Percentiles rank a stretch among this genome's conserved stretches.
Evolutionary conservation across 2,329 filamentous ascomycete genomes (phyloP).

Genomic region (Purpureocillium lavendulum): DNA sequence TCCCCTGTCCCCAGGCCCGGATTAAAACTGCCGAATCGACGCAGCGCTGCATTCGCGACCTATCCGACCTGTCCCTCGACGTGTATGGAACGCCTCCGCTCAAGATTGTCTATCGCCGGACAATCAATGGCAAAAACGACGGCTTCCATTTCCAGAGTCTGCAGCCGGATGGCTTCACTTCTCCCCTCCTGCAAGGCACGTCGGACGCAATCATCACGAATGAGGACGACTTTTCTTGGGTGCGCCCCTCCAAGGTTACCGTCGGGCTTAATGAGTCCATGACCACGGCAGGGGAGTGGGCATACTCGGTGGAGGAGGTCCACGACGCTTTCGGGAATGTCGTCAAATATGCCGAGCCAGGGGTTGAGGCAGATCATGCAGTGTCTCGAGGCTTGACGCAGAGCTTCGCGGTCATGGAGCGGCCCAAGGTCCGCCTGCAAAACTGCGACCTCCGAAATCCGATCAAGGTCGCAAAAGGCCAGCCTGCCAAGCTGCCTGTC

Average conservation of each 20-base stretch:
- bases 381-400: constrained; percentile 61
- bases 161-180: constrained; percentile 78
- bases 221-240: constrained; percentile 71
- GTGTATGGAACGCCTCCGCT: constrained; percentile 85
- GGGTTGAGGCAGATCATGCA: constrained; percentile 61
- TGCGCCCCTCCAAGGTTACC: constrained; percentile 61
- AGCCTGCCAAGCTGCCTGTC: constrained; percentile 60
- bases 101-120: constrained; percentile 85
- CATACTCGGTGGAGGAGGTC: constrained; percentile 86
- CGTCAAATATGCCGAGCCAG: constrained; percentile 59
- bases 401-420: constrained; percentile 76
- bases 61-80: constrained; percentile 77
- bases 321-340: constrained; percentile 84
- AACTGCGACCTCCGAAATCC: constrained; percentile 75
- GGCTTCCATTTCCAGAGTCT: constrained; percentile 89
- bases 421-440: constrained; percentile 62
- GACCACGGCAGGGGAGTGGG: constrained; percentile 69
- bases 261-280: constrained; percentile 90
- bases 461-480: constrained; percentile 74
- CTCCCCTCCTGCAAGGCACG: constrained; percentile 61
- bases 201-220: constrained; percentile 52
- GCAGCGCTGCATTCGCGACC: constrained; percentile 74
- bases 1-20: constrained; percentile 72
- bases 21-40: constrained; percentile 55
- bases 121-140: constrained; percentile 73